Evolutionary conservation across 2,329 filamentous ascomycete genomes (phyloP).

Genomic region (Emydomyces testavorans): DNA sequence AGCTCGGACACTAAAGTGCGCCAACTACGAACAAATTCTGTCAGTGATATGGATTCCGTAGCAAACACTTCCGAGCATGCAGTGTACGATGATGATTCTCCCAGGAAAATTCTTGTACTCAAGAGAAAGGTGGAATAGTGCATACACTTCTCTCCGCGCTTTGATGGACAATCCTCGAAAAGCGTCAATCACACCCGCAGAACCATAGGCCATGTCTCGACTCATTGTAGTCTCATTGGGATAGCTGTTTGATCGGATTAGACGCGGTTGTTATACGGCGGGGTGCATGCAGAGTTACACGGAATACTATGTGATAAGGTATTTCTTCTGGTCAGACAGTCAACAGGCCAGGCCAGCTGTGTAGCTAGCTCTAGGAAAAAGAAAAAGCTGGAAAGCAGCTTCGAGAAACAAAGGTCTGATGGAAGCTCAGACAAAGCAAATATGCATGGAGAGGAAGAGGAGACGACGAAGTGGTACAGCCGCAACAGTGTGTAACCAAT

Average conservation of each 20-base stretch:
- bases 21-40: slow-evolving; percentile 19
- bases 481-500: background rate
- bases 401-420: background rate
- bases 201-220: background rate
- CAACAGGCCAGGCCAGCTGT: background rate
- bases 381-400: background rate
- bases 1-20: slow-evolving; percentile 23
- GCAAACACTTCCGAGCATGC: background rate
- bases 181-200: background rate
- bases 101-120: background rate
- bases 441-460: background rate
- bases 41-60: background rate
- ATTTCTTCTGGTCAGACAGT: background rate
- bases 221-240: background rate
- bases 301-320: background rate
- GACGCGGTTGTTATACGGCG: background rate
- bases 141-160: slow-evolving; percentile 7
- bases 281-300: slow-evolving; percentile 5
- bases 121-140: background rate
- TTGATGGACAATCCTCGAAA: background rate
- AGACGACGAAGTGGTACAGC: background rate
- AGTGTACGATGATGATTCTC: no score
- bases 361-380: no score
- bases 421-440: background rate
- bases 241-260: background rate